These are phyloP conservation scores for Fraxinus anomala DNA, from an alignment of 257 asterid genomes.

Conservation along the genomic window DNA sequence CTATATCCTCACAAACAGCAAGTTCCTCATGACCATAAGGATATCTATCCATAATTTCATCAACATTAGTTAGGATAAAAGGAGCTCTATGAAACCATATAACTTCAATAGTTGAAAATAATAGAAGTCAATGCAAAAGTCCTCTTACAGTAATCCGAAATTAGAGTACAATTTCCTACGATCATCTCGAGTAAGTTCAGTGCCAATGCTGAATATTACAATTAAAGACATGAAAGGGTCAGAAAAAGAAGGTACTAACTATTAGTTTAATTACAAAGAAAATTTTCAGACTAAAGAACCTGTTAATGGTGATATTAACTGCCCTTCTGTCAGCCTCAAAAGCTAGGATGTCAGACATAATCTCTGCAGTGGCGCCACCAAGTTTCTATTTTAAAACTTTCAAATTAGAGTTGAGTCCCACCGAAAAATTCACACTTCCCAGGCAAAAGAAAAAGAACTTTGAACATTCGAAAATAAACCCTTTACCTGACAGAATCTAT, in stretches of 20 bases:
- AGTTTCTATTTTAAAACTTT: conserved; percentile 55
- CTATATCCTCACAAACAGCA: conserved; percentile 82
- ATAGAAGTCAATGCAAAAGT: conserved; percentile 17
- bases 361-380: conserved; percentile 94
- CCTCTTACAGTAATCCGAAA: conserved; percentile 92
- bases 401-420: conserved; percentile 25
- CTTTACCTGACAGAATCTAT: conserved; percentile 76
- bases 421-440: neutral
- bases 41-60: conserved; percentile 46
- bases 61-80: conserved; percentile 29
- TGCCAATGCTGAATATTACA: conserved; percentile 74
- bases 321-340: conserved; percentile 98
- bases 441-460: conserved; percentile 21
- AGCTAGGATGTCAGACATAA: conserved; percentile 88
- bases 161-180: conserved; percentile 84
- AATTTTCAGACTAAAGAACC: conserved; percentile 36
- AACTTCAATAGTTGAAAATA: conserved; percentile 16
- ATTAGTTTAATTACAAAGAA: neutral
- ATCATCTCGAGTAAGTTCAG: conserved; percentile 93
- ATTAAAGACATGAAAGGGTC: conserved; percentile 16
- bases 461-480: conserved; percentile 11
- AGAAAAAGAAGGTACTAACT: conserved; percentile 3
- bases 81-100: conserved; percentile 8
- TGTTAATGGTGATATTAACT: conserved; percentile 87
- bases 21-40: conserved; percentile 97